These are phyloP conservation scores for Ceratobasidium sp. DNA, from an alignment of 1,284 basidiomycete genomes.

Conservation along the genomic window DNA sequence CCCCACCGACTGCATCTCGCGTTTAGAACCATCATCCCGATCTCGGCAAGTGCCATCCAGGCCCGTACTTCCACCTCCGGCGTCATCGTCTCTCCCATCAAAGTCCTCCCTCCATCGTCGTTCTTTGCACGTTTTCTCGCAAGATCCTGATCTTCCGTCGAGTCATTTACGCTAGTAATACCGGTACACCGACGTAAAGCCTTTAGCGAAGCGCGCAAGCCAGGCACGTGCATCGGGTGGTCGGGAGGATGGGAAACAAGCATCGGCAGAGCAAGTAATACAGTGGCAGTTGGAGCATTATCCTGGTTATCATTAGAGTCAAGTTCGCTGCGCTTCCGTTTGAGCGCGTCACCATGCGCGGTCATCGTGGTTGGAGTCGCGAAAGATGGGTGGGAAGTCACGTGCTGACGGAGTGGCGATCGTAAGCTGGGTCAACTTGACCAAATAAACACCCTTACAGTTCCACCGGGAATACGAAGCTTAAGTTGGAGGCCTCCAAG, in stretches of 20 bases:
- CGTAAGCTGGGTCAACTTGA: neutral
- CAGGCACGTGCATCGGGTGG: slow-evolving; percentile 67
- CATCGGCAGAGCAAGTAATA: slow-evolving; percentile 66
- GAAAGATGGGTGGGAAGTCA: slow-evolving; percentile 27
- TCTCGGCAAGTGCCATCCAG: slow-evolving; percentile 75
- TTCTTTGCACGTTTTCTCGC: slow-evolving; percentile 27
- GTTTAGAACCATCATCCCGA: slow-evolving; percentile 70
- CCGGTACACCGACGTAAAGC: slow-evolving; percentile 70
- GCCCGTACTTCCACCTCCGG: slow-evolving; percentile 75
- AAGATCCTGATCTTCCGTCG: neutral
- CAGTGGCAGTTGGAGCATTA: slow-evolving; percentile 56
- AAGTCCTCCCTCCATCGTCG: slow-evolving; percentile 1
- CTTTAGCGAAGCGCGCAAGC: slow-evolving; percentile 69
- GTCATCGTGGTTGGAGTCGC: slow-evolving; percentile 32
- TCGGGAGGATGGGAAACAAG: slow-evolving; percentile 73
- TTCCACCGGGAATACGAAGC: too few relatives aligned
- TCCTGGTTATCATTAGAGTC: neutral
- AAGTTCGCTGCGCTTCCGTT: slow-evolving; percentile 42
- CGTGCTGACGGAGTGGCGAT: neutral
- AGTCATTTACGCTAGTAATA: slow-evolving; percentile 48
- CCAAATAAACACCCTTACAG: neutral
- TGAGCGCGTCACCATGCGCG: slow-evolving; percentile 30
- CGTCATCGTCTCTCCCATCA: slow-evolving; percentile 60
- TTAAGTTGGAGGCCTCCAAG: too few relatives aligned
- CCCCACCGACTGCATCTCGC: slow-evolving; percentile 61